A percentile compares a stretch with the other conserved stretches of the same genome.
These are phyloP conservation scores for Scedosporium dehoogii DNA, from an alignment of 2,329 filamentous ascomycete species.

Conservation along the genomic window DNA sequence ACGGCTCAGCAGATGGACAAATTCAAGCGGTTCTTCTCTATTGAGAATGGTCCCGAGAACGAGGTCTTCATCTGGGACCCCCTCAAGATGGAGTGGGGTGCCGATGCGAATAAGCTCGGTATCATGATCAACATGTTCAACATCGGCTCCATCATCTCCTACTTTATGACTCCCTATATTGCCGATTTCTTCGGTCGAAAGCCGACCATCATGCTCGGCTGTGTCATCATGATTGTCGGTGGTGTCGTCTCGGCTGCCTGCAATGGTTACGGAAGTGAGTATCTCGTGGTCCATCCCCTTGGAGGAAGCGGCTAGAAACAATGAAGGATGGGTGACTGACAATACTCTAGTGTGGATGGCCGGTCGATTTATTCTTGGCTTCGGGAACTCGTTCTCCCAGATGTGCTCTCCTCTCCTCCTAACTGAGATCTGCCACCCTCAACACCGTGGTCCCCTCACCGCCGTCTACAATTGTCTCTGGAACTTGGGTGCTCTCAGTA, in stretches of 20 bases:
- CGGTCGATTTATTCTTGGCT: slow-evolving; percentile 40
- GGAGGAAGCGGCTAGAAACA: background rate
- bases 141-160: slow-evolving; percentile 37
- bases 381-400: slow-evolving; percentile 56
- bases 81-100: background rate
- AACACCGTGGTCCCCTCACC: slow-evolving; percentile 56
- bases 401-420: slow-evolving; percentile 55
- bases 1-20: slow-evolving; percentile 46
- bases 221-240: slow-evolving; percentile 35
- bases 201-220: slow-evolving; percentile 32
- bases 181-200: slow-evolving; percentile 33
- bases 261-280: slow-evolving; percentile 32
- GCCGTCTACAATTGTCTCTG: slow-evolving; percentile 60
- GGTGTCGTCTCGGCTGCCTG: slow-evolving; percentile 30
- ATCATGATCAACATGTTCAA: slow-evolving; percentile 43
- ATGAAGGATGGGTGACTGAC: background rate
- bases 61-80: slow-evolving; percentile 5
- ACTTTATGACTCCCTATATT: slow-evolving; percentile 35
- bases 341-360: slow-evolving; percentile 24
- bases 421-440: slow-evolving; percentile 58
- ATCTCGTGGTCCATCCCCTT: no score
- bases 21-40: slow-evolving; percentile 40
- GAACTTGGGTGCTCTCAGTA: slow-evolving; percentile 44
- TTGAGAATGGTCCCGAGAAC: background rate
- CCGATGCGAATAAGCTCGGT: slow-evolving; percentile 31